Evolutionary conservation across 1,284 basidiomycete species (phyloP), one percentile per base, ranked within the genome.

Genomic region (Puccinia horiana): DNA sequence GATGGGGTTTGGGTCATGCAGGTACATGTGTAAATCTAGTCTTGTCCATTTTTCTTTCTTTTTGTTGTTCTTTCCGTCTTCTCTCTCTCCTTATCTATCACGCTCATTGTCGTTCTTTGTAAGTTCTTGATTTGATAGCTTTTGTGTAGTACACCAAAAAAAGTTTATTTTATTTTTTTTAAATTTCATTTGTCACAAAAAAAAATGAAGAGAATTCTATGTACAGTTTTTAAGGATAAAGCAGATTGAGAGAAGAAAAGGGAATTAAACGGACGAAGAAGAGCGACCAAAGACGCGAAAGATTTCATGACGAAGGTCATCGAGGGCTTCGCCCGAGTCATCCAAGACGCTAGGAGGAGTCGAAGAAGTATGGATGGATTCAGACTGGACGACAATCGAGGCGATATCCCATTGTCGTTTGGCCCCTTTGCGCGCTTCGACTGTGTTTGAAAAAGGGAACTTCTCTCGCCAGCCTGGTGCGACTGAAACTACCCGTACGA

Each of bases 321-420:
- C 77, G 23, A 80, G 35, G 11, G 52, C 77, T 6, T 72, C 67
- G 18, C 77, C 77, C 26, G 72, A 69, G 18, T 80, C 77, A 54
- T 65, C 47, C 23, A 80, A 69, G 35, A 69, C 35, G 35, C 67
- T 47, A 26, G 49, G 35, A 18, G 72, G 44, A 16, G 20, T 12
- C 37, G 52, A 26, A 75, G 72, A 16, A 32, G n/a, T 26, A 54
- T 54, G 69, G 69, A 20, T 12, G 54, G 37, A 40, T n/a, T n/a
- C n/a, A 20, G 77, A 6, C 40, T 80, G 67, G 32, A 65, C 35
- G 26, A 80, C 6, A 26, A 80, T 72, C 6, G 32, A 70, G 52
- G 77, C 77, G 37, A 80, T 69, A 67, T 80, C 77, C 44, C 63
- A 80, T 26, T 80, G 77, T n/a, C 77, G 65, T 18, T 69, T 80